phyloP scores from a whole-genome alignment of 192 early-diverging fungal species.

The Allomyces macrogynus region DNA sequence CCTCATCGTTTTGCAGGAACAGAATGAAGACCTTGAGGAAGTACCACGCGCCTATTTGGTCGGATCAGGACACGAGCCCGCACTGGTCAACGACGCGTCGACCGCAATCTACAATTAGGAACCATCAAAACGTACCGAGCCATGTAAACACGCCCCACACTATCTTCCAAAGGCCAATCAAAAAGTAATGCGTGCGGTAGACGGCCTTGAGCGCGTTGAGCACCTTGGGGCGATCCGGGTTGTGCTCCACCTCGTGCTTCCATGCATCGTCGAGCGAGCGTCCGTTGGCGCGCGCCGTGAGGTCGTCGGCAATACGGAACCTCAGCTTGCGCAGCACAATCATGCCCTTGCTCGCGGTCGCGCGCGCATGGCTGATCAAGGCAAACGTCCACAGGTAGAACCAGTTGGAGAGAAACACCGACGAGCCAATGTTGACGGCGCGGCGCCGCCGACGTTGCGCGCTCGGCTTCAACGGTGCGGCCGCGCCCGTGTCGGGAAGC shows the following conservation, averaged over 20 bases:
- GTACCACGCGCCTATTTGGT: slow-evolving; percentile 33
- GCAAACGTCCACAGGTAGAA: background rate
- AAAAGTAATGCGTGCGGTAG: slow-evolving; percentile 29
- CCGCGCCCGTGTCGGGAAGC: too few relatives aligned
- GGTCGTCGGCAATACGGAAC: background rate
- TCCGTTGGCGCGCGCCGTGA: background rate
- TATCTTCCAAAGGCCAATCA: slow-evolving; percentile 39
- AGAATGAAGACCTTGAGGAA: slow-evolving; percentile 23
- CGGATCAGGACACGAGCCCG: slow-evolving; percentile 10
- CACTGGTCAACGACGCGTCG: slow-evolving; percentile 1
- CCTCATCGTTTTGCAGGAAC: slow-evolving; percentile 16
- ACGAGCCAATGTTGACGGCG: background rate
- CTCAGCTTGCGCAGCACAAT: background rate
- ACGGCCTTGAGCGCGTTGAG: slow-evolving; percentile 23
- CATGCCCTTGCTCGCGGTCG: background rate
- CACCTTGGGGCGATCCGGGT: background rate
- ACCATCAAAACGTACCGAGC: slow-evolving; percentile 23
- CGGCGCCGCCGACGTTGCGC: background rate
- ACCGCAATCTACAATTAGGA: slow-evolving; percentile 11
- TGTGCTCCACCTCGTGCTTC: background rate
- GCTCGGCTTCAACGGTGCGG: too few relatives aligned
- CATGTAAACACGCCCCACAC: slow-evolving; percentile 41
- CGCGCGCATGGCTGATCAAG: background rate
- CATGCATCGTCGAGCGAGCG: background rate
- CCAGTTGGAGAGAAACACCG: background rate